Evolutionary conservation across 768 basidiomycete species (phyloP).

Genomic region (Pholiota molesta): DNA sequence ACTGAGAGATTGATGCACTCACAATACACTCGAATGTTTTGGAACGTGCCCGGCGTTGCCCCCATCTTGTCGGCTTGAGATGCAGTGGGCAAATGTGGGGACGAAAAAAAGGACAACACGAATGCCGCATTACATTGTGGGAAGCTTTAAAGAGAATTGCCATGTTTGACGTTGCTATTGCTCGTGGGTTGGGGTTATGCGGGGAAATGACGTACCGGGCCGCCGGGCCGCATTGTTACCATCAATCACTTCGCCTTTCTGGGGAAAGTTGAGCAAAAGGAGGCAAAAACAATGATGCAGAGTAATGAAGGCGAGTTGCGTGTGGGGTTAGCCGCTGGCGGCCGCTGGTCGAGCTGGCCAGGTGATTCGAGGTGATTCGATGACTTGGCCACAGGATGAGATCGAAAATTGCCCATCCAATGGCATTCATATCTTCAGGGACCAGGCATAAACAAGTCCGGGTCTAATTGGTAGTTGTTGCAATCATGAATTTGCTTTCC

Average conservation of each 20-base stretch:
- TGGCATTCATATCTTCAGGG: background rate
- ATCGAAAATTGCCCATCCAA: background rate
- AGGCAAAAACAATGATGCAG: background rate
- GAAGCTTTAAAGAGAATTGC: slow-evolving; percentile 5
- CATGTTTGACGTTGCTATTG: background rate
- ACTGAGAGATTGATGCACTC: background rate
- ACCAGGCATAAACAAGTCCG: background rate
- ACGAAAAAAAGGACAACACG: background rate
- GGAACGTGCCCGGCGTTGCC: slow-evolving; percentile 29
- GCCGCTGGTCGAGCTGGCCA: background rate
- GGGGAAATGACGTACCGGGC: background rate
- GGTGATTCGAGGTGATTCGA: slow-evolving; percentile 1
- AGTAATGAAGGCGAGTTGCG: background rate
- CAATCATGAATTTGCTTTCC: background rate
- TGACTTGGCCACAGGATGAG: background rate
- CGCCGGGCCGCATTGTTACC: background rate
- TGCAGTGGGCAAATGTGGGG: background rate
- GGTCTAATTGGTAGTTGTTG: background rate
- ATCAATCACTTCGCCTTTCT: background rate
- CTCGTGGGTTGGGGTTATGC: background rate
- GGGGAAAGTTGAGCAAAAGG: background rate
- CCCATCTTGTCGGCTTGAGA: slow-evolving; percentile 6
- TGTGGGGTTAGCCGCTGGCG: no score
- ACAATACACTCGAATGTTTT: slow-evolving; percentile 65
- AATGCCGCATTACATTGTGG: background rate